A percentile compares a stretch with the other conserved stretches of the same genome.
These are phyloP conservation scores for Diaporthe nobilis DNA, from an alignment of 2,329 filamentous ascomycete genomes.

Conservation along the genomic window DNA sequence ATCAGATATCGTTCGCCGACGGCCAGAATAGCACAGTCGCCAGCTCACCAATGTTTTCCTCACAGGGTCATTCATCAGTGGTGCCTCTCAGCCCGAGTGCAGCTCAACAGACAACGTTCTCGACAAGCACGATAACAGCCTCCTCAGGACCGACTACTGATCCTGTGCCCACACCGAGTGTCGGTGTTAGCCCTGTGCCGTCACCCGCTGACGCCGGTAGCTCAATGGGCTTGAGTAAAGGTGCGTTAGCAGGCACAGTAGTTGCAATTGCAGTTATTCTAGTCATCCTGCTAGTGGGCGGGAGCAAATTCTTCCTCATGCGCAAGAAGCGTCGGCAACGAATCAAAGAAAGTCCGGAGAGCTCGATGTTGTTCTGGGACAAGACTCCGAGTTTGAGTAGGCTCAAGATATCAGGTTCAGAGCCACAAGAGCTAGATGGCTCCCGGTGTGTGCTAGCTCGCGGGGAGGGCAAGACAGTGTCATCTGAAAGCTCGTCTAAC, in stretches of 20 bases:
- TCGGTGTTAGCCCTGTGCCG: neutral
- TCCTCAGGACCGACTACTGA: neutral
- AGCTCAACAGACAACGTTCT: neutral
- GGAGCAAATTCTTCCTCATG: neutral
- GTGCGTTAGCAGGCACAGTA: neutral
- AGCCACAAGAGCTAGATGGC: neutral
- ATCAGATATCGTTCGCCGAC: neutral
- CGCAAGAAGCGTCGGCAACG: neutral
- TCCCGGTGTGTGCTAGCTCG: neutral
- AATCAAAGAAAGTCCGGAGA: neutral
- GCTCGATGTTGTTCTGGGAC: neutral
- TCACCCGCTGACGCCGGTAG: neutral
- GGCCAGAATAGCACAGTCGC: neutral
- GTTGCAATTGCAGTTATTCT: neutral
- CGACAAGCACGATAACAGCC: neutral
- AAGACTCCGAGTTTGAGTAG: neutral
- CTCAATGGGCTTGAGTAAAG: neutral
- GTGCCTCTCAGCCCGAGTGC: neutral
- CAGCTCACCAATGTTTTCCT: neutral
- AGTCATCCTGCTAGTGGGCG: neutral
- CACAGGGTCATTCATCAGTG: neutral
- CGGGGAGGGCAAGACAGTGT: neutral
- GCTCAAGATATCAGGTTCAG: neutral
- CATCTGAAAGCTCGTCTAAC: neutral
- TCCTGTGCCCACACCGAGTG: neutral